phyloP scores from a whole-genome alignment of 176 grass and related monocot genomes.

The Panicum miliaceum region DNA sequence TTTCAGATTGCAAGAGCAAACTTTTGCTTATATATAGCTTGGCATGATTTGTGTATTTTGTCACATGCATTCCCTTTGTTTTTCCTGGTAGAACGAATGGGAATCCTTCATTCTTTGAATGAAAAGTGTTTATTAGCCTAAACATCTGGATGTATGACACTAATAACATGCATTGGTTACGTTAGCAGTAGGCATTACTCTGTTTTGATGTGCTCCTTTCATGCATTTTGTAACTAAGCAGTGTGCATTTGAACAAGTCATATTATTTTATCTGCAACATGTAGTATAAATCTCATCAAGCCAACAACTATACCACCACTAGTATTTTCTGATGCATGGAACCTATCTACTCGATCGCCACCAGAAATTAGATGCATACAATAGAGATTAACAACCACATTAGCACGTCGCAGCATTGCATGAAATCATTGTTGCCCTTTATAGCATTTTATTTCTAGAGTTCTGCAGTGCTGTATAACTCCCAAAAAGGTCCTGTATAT shows the following conservation, averaged over 20 bases:
- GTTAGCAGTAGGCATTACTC: not conserved
- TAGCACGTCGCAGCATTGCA: not conserved
- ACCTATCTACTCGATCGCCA: not conserved
- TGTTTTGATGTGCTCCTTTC: not conserved
- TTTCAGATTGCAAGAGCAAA: not conserved
- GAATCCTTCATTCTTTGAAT: not conserved
- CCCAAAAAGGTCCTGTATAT: not conserved
- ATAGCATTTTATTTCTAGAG: not conserved
- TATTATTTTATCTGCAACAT: no score
- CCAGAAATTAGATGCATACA: not conserved
- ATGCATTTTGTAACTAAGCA: not conserved
- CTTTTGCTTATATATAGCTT: not conserved
- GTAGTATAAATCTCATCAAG: not conserved
- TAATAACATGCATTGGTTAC: not conserved
- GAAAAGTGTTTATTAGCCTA: not conserved
- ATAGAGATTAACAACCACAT: not conserved
- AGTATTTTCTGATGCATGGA: not conserved
- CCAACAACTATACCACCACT: not conserved
- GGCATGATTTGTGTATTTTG: not conserved
- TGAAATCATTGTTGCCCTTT: not conserved
- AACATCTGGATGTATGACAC: not conserved
- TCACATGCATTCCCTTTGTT: not conserved
- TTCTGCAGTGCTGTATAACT: not conserved
- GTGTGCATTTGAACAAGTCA: not conserved
- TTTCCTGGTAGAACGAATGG: not conserved